phyloP scores from a whole-genome alignment of 2,329 filamentous ascomycete species.

The Colletotrichum somersetense region DNA sequence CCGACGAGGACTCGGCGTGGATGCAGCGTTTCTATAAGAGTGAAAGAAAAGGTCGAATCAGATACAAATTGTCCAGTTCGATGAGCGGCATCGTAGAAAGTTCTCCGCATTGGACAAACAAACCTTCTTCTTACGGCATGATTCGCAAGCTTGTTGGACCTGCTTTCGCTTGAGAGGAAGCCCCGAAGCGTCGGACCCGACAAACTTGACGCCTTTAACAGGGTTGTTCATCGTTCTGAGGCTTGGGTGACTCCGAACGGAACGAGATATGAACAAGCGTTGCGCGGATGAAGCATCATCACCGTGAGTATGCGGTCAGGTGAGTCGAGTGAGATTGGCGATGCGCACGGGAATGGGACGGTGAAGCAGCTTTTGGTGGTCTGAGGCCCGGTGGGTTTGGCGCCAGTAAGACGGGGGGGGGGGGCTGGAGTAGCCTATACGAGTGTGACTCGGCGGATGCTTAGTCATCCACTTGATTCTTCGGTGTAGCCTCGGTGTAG shows the following conservation, averaged over 20 bases:
- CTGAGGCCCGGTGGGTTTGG: background rate
- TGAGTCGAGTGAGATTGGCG: background rate
- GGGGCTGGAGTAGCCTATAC: background rate
- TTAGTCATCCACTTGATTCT: slow-evolving; percentile 28
- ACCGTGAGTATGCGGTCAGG: background rate
- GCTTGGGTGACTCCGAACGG: slow-evolving; percentile 16
- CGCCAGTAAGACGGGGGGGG: background rate
- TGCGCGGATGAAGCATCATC: slow-evolving; percentile 29
- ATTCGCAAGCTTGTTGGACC: slow-evolving; percentile 68
- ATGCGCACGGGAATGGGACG: slow-evolving; percentile 21
- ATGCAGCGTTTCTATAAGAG: slow-evolving; percentile 60
- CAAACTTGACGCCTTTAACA: slow-evolving; percentile 63
- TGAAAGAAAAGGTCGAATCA: slow-evolving; percentile 47
- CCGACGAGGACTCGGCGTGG: slow-evolving; percentile 52
- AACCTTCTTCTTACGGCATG: slow-evolving; percentile 69
- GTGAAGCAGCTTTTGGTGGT: slow-evolving; percentile 13
- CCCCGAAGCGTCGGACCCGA: slow-evolving; percentile 66
- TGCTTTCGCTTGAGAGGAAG: slow-evolving; percentile 71
- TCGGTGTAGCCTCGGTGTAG: slow-evolving; percentile 31
- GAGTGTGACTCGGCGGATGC: slow-evolving; percentile 29
- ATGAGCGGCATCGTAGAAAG: background rate
- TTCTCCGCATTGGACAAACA: slow-evolving; percentile 13
- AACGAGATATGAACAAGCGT: background rate
- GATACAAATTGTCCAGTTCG: slow-evolving; percentile 19
- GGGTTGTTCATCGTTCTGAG: slow-evolving; percentile 38